A percentile compares a stretch with the other conserved stretches of the same genome.
These are phyloP conservation scores for Colletotrichum sp. DNA, from an alignment of 2,329 filamentous ascomycete species.

Conservation along the genomic window DNA sequence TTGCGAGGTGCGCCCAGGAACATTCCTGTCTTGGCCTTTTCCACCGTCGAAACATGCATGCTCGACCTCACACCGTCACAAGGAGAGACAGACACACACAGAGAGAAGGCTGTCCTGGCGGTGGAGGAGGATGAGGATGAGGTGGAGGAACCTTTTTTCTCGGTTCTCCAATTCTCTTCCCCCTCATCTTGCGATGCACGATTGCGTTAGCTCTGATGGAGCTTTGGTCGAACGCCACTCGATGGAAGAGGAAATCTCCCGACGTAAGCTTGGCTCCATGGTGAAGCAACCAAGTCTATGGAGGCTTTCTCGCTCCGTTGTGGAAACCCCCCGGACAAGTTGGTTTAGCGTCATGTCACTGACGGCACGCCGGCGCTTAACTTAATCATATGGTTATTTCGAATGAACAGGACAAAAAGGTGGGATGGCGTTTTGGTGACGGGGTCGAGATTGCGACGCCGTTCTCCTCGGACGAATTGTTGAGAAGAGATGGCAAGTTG, in stretches of 20 bases:
- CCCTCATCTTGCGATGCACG: neutral
- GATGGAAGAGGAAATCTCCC: neutral
- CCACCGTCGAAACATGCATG: conserved; percentile 10
- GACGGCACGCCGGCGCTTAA: conserved; percentile 11
- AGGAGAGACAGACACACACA: neutral
- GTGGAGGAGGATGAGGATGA: neutral
- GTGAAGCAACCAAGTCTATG: neutral
- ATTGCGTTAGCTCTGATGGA: neutral
- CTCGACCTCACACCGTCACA: conserved; percentile 10
- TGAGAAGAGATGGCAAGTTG: neutral
- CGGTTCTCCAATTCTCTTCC: neutral
- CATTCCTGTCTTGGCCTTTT: neutral
- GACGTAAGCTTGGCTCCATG: neutral
- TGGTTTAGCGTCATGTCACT: conserved; percentile 7
- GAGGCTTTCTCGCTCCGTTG: neutral
- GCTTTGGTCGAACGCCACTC: neutral
- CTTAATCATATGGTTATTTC: conserved; percentile 6
- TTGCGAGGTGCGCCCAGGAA: conserved; percentile 3
- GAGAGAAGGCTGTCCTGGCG: neutral
- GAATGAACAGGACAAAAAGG: neutral
- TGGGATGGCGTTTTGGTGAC: neutral
- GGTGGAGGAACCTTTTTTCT: neutral
- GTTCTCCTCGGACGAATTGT: neutral
- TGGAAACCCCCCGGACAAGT: neutral
- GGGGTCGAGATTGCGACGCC: neutral